Evolutionary conservation across 495 filamentous ascomycete genomes (phyloP), one percentile per base, ranked within the genome.

Genomic region (Neurospora tetrasperma): DNA sequence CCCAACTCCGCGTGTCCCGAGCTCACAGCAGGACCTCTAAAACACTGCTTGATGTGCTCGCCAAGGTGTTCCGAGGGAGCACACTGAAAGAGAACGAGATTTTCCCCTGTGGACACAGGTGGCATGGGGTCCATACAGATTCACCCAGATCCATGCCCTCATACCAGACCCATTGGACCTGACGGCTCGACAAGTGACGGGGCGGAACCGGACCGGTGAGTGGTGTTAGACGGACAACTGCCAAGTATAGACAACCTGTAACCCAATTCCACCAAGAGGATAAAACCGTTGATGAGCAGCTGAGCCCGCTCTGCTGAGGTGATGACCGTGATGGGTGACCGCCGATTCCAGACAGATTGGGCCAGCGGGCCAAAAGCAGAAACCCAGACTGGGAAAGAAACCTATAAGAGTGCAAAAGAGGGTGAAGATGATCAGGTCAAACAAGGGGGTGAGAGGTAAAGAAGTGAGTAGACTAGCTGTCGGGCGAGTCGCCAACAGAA

Each of bases 401-500:
- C 27, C 2, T 31, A 31, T 31, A 31, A 31, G 27, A 31, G 27
- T 31, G 27, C 27, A 31, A 31, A 31, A 31, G 27, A 31, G 12
- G 35, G 12, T 27, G 12, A 66, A 66, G 54, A 18, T 18, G 27
- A 66, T 66, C 27, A 66, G 14, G 27, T 9, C 54, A 66, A 62
- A 66, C 54, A 62, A 35, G 27, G 54, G 54, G 54, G 23, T 62
- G 27, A 62, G 54, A 31, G 23, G 23, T 62, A 14, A 62, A 62
- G 31, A 62, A 12, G 54, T 18, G 54, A 62, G 27, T 31, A 31
- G 27, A 27, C 27, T 27, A 62, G 54, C 27, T 62, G 54, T 35
- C 54, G 14, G 54, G 27, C 27, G 27, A 66, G 54, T 69, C 66
- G 69, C 75, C 71, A 72, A 74, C 75, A 71, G 73, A 76, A 69